phyloP scores from a whole-genome alignment of 805 yeast genomes.

The Diddensiella transvaalensis region DNA sequence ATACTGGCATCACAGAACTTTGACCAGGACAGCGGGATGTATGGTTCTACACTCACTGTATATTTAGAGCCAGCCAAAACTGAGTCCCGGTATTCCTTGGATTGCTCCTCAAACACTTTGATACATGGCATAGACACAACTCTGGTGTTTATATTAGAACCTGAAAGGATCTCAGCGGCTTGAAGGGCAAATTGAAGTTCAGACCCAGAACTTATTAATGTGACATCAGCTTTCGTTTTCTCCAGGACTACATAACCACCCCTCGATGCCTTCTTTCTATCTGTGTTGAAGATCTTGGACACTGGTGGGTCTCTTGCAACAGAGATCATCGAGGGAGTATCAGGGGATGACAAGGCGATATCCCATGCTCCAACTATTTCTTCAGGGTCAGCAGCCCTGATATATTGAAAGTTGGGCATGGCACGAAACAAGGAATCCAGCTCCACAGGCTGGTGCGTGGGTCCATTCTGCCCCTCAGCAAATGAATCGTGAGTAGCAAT shows the following conservation, averaged over 20 bases:
- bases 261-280: constrained; percentile 3
- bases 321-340: constrained; percentile 67
- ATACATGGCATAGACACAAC: constrained; percentile 34
- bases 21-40: constrained; percentile 38
- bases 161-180: constrained; percentile 38
- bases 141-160: constrained; percentile 26
- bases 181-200: constrained; percentile 37
- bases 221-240: constrained; percentile 11
- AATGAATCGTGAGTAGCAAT: constrained; percentile 55
- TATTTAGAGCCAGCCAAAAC: constrained; percentile 26
- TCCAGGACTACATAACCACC: constrained; percentile 16
- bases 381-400: constrained; percentile 50
- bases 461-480: constrained; percentile 55
- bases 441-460: constrained; percentile 54
- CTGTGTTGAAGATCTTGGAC: constrained; percentile 7
- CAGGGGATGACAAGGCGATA: constrained; percentile 51
- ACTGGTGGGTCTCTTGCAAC: constrained; percentile 62
- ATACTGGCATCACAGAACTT: constrained; percentile 37
- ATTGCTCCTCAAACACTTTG: constrained; percentile 22
- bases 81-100: constrained; percentile 29
- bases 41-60: constrained; percentile 36
- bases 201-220: constrained; percentile 15
- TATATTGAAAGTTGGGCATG: constrained; percentile 44
- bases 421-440: constrained; percentile 47
- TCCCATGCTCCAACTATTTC: constrained; percentile 52